These are phyloP conservation scores for Erythrobasidium hasegawianum DNA, from an alignment of 1,284 basidiomycete species.

Conservation along the genomic window DNA sequence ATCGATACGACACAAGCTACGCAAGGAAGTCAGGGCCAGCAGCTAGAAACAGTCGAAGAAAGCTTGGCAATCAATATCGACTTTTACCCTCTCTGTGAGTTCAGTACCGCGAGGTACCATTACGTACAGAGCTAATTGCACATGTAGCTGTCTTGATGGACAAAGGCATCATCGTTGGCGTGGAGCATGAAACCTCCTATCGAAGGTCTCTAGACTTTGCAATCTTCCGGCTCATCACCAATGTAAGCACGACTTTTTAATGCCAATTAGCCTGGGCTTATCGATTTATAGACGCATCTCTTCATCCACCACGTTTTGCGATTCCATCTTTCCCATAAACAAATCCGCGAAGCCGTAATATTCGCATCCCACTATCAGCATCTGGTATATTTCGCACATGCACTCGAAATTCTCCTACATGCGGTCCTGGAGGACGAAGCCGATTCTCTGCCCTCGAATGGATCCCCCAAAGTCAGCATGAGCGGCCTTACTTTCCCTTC, in stretches of 20 bases:
- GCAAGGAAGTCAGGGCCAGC: conserved; percentile 49
- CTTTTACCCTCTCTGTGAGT: conserved; percentile 90
- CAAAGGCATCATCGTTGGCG: conserved; percentile 96
- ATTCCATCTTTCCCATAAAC: conserved; percentile 69
- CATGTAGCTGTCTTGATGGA: conserved; percentile 91
- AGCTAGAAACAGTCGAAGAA: conserved; percentile 72
- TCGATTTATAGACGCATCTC: conserved; percentile 74
- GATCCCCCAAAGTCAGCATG: conserved; percentile 1
- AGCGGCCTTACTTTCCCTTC: conserved; percentile 3
- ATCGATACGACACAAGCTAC: conserved; percentile 60
- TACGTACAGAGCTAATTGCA: too few relatives aligned
- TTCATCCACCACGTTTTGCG: conserved; percentile 90
- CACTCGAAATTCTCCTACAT: conserved; percentile 89
- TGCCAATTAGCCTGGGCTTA: too few relatives aligned
- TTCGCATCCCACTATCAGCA: conserved; percentile 83
- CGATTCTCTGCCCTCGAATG: conserved; percentile 42
- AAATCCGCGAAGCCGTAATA: conserved; percentile 71
- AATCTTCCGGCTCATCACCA: conserved; percentile 86
- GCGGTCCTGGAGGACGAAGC: conserved; percentile 89
- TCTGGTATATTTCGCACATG: conserved; percentile 89
- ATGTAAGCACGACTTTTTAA: conserved; percentile 59
- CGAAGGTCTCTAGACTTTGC: conserved; percentile 79
- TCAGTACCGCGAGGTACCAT: too few relatives aligned
- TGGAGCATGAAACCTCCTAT: conserved; percentile 78
- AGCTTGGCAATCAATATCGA: conserved; percentile 85